Percentiles rank a stretch among this genome's conserved stretches.
These are phyloP conservation scores for Hypoxylon rickii DNA, from an alignment of 495 filamentous ascomycete species.

Conservation along the genomic window DNA sequence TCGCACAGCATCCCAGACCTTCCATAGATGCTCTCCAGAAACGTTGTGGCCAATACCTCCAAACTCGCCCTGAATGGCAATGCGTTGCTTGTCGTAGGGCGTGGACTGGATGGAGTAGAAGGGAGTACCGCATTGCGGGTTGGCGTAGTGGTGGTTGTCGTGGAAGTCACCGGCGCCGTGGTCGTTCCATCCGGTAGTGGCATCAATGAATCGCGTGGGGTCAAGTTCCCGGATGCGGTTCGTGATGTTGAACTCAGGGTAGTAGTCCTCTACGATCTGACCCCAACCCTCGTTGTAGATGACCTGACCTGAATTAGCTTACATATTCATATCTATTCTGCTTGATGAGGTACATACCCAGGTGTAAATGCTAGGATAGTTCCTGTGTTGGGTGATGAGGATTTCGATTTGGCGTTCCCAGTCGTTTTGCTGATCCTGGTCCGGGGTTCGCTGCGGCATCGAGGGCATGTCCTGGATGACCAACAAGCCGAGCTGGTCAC, in stretches of 20 bases:
- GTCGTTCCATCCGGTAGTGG: constrained; percentile 61
- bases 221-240: constrained; percentile 58
- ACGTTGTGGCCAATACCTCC: constrained; percentile 68
- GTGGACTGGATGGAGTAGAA: constrained; percentile 60
- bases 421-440: constrained; percentile 58
- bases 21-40: constrained; percentile 62
- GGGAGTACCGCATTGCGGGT: constrained; percentile 70
- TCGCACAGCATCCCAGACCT: constrained; percentile 57
- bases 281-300: constrained; percentile 79
- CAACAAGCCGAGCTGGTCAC: constrained; percentile 65
- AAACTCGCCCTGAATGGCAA: constrained; percentile 71
- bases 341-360: constrained; percentile 36
- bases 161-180: constrained; percentile 42
- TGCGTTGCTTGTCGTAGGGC: constrained; percentile 62
- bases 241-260: constrained; percentile 62
- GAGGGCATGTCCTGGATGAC: constrained; percentile 74
- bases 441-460: constrained; percentile 47
- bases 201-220: constrained; percentile 63
- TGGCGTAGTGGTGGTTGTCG: constrained; percentile 74
- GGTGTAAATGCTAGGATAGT: constrained; percentile 62
- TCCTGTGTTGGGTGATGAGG: constrained; percentile 64
- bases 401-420: constrained; percentile 66
- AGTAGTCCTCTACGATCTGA: constrained; percentile 50
- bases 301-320: constrained; percentile 44
- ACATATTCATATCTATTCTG: background rate